Evolutionary conservation across 192 early-diverging fungal genomes (phyloP).

Genomic region (Umbelopsis ramanniana): DNA sequence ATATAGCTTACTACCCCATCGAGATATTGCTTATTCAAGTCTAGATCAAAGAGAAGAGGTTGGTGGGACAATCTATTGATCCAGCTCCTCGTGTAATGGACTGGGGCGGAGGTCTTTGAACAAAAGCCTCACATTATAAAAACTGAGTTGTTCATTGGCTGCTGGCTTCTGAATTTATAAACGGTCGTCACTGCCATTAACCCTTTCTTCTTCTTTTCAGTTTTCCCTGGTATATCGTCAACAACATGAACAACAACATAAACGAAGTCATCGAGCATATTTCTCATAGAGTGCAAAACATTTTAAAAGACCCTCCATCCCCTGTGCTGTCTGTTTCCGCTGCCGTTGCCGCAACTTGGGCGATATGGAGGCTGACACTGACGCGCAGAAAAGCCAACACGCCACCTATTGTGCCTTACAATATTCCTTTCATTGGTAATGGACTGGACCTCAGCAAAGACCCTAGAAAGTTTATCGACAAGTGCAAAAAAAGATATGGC

Average conservation of each 20-base stretch:
- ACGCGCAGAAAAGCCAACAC: neutral
- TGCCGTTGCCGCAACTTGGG: neutral
- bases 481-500: slow-evolving; percentile 22
- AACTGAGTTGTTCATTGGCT: no score
- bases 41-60: no score
- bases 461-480: slow-evolving; percentile 22
- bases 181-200: no score
- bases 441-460: slow-evolving; percentile 11
- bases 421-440: slow-evolving; percentile 29
- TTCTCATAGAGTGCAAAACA: neutral
- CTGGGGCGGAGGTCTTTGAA: no score
- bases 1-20: no score
- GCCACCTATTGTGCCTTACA: slow-evolving; percentile 14
- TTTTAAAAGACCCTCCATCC: neutral
- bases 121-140: no score
- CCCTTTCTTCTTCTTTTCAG: no score
- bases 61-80: no score
- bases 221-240: no score
- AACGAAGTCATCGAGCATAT: neutral
- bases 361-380: neutral
- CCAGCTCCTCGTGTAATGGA: no score
- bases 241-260: neutral
- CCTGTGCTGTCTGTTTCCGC: slow-evolving; percentile 1
- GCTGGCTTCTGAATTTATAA: no score
- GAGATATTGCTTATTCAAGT: no score